A percentile compares a stretch with the other conserved stretches of the same genome.
Evolutionary conservation across 441 rosid genomes (phyloP).

Genomic region (Arabidopsis lyrata): DNA sequence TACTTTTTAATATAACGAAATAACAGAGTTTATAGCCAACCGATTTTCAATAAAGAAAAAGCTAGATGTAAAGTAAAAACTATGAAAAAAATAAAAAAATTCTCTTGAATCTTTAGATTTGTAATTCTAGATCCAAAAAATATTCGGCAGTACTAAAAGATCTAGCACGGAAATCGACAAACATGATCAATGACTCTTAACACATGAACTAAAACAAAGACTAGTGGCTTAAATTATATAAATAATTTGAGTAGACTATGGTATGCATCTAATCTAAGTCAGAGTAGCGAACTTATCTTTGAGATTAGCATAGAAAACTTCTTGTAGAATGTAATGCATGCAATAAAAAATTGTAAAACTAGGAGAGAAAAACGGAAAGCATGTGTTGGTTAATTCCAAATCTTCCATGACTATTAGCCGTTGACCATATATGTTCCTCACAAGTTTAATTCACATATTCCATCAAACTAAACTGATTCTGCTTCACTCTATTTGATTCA

Average conservation of each 20-base stretch:
- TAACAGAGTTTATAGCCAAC: no score
- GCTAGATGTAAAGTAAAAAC: no score
- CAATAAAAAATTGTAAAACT: neutral
- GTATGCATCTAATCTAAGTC: constrained; percentile 21
- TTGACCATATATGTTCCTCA: constrained; percentile 25
- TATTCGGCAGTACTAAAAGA: neutral
- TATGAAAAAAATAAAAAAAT: no score
- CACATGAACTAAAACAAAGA: neutral
- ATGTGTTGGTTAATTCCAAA: constrained; percentile 23
- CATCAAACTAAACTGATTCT: constrained; percentile 4
- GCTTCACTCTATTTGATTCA: neutral
- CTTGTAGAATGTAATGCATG: neutral
- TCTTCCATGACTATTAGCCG: constrained; percentile 3
- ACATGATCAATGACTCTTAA: constrained; percentile 4
- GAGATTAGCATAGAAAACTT: neutral
- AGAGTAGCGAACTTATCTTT: neutral
- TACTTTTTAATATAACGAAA: no score
- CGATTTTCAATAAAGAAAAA: no score
- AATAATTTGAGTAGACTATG: neutral
- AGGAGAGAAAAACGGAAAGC: constrained; percentile 9
- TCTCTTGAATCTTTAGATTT: neutral
- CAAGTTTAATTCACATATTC: constrained; percentile 20
- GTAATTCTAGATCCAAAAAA: no score
- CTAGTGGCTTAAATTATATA: neutral
- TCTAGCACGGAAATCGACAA: constrained; percentile 10